Evolutionary conservation across 139 green algal genomes (phyloP).

Genomic region (Haematococcus lacustris): DNA sequence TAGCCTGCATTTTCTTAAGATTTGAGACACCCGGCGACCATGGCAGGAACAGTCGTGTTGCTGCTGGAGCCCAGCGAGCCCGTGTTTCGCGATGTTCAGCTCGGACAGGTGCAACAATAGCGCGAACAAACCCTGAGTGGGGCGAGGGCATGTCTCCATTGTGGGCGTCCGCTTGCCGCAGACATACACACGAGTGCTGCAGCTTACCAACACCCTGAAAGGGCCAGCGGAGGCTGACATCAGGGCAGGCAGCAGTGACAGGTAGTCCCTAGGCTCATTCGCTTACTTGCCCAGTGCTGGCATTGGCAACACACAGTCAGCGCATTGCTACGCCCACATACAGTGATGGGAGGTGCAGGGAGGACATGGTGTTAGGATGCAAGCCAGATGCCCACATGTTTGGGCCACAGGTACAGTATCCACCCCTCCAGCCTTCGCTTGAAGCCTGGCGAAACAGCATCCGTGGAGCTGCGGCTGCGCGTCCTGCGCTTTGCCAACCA

Average conservation of each 20-base stretch:
- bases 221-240: conserved; percentile 51
- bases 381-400: too few relatives aligned
- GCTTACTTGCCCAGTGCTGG: too few relatives aligned
- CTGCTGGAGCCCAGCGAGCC: neutral
- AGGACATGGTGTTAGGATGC: too few relatives aligned
- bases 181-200: conserved; percentile 45
- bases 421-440: conserved; percentile 40
- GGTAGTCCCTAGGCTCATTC: too few relatives aligned
- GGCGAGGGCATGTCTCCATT: too few relatives aligned
- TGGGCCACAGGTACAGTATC: conserved; percentile 49
- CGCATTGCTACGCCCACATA: too few relatives aligned
- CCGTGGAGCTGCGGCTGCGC: conserved; percentile 42
- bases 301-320: too few relatives aligned
- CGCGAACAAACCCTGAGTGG: too few relatives aligned
- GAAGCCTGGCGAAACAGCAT: conserved; percentile 19
- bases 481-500: conserved; percentile 54
- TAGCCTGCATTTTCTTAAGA: too few relatives aligned
- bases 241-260: conserved; percentile 51
- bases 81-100: conserved; percentile 10
- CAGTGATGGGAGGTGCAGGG: too few relatives aligned
- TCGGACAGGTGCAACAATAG: conserved; percentile 4
- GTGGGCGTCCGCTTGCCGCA: conserved; percentile 15
- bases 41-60: neutral
- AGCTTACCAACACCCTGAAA: conserved; percentile 51
- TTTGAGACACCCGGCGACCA: too few relatives aligned